phyloP scores from a whole-genome alignment of 2,329 filamentous ascomycete genomes.

The Neonectria faginata region DNA sequence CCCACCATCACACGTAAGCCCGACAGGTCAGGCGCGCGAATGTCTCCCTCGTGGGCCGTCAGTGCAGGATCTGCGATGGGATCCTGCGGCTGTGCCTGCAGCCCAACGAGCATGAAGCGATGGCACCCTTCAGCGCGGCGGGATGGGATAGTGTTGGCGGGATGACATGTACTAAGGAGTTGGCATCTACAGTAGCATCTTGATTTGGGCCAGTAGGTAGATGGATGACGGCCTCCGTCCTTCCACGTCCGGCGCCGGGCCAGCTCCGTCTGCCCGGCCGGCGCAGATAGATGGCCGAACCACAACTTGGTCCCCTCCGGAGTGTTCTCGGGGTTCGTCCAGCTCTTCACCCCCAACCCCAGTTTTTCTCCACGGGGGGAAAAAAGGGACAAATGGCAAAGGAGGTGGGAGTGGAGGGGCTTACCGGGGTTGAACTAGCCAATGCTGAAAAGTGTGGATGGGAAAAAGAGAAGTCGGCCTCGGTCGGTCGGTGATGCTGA shows the following conservation, averaged over 20 bases:
- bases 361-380: conserved; percentile 6
- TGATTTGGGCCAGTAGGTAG: neutral
- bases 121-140: conserved; percentile 17
- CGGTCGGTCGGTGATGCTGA: conserved; percentile 23
- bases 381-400: neutral
- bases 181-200: neutral
- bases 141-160: neutral
- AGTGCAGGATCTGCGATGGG: conserved; percentile 22
- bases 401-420: neutral
- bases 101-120: conserved; percentile 10
- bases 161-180: neutral
- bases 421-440: neutral
- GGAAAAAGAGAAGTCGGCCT: conserved; percentile 15
- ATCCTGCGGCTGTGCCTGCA: conserved; percentile 31
- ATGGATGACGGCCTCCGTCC: no score
- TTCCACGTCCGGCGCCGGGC: conserved; percentile 2
- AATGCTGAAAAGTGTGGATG: neutral
- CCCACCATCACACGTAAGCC: conserved; percentile 6
- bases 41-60: conserved; percentile 2
- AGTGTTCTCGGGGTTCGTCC: conserved; percentile 18
- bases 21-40: neutral
- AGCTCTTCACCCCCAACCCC: conserved; percentile 5
- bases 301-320: no score
- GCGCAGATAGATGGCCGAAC: neutral
- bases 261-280: conserved; percentile 38